These are phyloP conservation scores for Angomonas ambiguus DNA, from an alignment of 208 protist genomes.

Conservation along the genomic window DNA sequence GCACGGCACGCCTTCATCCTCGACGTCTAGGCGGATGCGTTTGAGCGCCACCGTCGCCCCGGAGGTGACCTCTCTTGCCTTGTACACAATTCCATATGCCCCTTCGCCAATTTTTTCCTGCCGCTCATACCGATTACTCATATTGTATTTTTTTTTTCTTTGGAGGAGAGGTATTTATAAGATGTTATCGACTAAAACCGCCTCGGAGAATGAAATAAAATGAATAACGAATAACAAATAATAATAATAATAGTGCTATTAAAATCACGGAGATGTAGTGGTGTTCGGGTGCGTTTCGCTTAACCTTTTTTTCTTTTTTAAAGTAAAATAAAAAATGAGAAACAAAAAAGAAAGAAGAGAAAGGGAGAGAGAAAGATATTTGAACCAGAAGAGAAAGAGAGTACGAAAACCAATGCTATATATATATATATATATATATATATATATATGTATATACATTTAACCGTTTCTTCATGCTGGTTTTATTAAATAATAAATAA, in stretches of 20 bases:
- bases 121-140: conserved; percentile 69
- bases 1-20: conserved; percentile 91
- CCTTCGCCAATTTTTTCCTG: conserved; percentile 94
- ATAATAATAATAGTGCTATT: background rate
- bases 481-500: background rate
- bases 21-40: conserved; percentile 71
- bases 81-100: conserved; percentile 97
- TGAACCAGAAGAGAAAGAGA: background rate
- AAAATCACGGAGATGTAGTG: too few relatives aligned
- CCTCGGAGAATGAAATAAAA: too few relatives aligned
- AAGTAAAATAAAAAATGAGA: conserved; percentile 6
- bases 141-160: background rate
- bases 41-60: conserved; percentile 81
- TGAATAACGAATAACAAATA: too few relatives aligned
- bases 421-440: too few relatives aligned
- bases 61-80: conserved; percentile 74
- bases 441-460: too few relatives aligned
- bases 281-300: background rate
- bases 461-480: too few relatives aligned
- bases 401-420: background rate
- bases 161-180: background rate
- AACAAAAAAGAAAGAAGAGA: conserved; percentile 1
- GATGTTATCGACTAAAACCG: background rate
- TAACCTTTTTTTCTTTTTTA: conserved; percentile 4
- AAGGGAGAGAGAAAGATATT: conserved; percentile 1